Evolutionary conservation across 352 stramenopile species (phyloP).

Genomic region (Phytophthora quininea): DNA sequence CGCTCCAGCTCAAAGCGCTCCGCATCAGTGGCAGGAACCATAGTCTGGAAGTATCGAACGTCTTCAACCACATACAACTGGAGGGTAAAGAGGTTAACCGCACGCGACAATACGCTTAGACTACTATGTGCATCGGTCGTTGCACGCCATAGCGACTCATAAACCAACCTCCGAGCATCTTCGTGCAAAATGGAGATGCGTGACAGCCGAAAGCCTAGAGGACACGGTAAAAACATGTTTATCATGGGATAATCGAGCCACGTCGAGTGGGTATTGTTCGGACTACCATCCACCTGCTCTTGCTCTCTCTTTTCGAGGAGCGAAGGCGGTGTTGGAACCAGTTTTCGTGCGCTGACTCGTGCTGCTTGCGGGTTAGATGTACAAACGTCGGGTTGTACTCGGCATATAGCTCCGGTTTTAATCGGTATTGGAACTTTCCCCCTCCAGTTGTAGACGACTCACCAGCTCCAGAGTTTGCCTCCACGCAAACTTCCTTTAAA

Average conservation of each 20-base stretch:
- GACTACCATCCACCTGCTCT: conserved; percentile 59
- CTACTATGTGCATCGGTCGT: conserved; percentile 62
- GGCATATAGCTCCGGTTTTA: conserved; percentile 82
- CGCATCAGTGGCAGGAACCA: conserved; percentile 43
- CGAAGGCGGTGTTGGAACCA: conserved; percentile 83
- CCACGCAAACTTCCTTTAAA: conserved; percentile 74
- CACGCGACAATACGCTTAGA: conserved; percentile 69
- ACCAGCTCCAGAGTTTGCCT: conserved; percentile 33
- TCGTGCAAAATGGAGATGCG: conserved; percentile 69
- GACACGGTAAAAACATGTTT: conserved; percentile 80
- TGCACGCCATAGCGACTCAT: conserved; percentile 73
- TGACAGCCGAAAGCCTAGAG: conserved; percentile 57
- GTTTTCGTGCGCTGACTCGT: conserved; percentile 88
- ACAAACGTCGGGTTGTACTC: conserved; percentile 89
- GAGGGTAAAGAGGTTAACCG: conserved; percentile 83
- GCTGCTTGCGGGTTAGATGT: conserved; percentile 87
- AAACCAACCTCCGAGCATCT: conserved; percentile 63
- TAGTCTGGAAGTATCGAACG: conserved; percentile 66
- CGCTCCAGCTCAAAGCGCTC: conserved; percentile 53
- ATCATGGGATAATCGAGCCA: conserved; percentile 86
- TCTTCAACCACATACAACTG: conserved; percentile 87
- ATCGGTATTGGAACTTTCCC: conserved; percentile 83
- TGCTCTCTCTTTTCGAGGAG: conserved; percentile 73
- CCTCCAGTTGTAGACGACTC: conserved; percentile 32
- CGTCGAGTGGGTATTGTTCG: conserved; percentile 72